phyloP scores from a whole-genome alignment of 176 grass and related monocot species.

The Eragrostis curvula region DNA sequence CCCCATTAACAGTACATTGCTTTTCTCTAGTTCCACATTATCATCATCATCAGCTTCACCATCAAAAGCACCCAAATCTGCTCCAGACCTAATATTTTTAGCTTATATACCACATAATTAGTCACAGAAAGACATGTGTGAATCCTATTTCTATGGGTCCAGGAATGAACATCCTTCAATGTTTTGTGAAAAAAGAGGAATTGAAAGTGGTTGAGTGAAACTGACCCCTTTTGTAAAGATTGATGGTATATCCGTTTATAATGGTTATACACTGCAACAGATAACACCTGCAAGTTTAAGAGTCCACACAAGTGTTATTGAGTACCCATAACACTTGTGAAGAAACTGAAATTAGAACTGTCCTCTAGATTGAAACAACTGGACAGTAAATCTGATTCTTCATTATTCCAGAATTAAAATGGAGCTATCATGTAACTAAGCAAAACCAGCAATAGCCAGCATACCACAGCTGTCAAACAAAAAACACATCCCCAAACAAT shows the following conservation, averaged over 20 bases:
- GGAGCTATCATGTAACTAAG: neutral
- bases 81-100: conserved; percentile 74
- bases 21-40: conserved; percentile 96
- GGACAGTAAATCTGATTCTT: neutral
- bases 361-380: neutral
- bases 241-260: conserved; percentile 97
- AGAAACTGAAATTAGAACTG: neutral
- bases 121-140: conserved; percentile 43
- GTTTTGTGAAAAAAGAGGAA: neutral
- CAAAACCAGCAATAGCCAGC: neutral
- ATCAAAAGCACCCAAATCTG: conserved; percentile 71
- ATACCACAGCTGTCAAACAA: neutral
- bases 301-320: neutral
- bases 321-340: conserved; percentile 4
- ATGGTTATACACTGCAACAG: conserved; percentile 98
- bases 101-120: conserved; percentile 71
- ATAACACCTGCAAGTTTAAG: conserved; percentile 77
- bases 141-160: conserved; percentile 23
- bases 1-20: conserved; percentile 95
- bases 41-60: conserved; percentile 69
- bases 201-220: conserved; percentile 12
- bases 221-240: conserved; percentile 81
- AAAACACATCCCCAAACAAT: neutral
- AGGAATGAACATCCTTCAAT: conserved; percentile 22
- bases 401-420: neutral